phyloP scores from a whole-genome alignment of 352 stramenopile genomes.

The Phytophthora hybrid region DNA sequence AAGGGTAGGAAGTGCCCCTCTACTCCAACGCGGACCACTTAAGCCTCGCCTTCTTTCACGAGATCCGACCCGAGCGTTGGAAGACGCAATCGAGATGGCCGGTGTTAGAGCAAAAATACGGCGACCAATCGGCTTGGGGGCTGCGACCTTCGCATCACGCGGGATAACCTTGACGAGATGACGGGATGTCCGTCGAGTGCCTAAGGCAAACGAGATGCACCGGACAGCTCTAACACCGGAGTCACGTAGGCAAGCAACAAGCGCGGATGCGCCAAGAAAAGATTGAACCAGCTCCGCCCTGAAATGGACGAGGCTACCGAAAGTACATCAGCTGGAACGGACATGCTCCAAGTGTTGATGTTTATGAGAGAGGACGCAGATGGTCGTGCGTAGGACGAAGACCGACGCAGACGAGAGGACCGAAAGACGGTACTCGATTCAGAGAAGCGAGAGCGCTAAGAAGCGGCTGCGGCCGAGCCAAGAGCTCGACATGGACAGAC shows the following conservation, averaged over 20 bases:
- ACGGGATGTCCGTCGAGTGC: neutral
- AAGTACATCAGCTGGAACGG: neutral
- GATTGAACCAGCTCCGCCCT: neutral
- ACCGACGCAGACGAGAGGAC: neutral
- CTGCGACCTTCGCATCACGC: neutral
- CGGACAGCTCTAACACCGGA: neutral
- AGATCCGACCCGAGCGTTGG: neutral
- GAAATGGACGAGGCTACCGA: neutral
- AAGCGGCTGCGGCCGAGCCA: neutral
- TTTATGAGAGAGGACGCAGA: neutral
- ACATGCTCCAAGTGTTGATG: slow-evolving; percentile 2
- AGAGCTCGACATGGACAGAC: neutral
- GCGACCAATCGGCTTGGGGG: neutral
- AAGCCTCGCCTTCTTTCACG: neutral
- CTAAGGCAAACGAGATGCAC: neutral
- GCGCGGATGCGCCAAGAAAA: neutral
- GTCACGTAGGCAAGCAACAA: neutral
- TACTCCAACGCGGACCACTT: neutral
- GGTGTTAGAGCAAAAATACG: neutral
- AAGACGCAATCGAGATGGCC: neutral
- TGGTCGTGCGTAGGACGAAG: neutral
- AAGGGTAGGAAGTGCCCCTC: neutral
- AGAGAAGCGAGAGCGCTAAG: neutral
- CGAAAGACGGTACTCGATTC: neutral
- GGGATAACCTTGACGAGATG: neutral